Percentiles rank a stretch among this genome's conserved stretches.
phyloP scores from a whole-genome alignment of 768 basidiomycete genomes.

The Trichaptum fuscoviolaceum region DNA sequence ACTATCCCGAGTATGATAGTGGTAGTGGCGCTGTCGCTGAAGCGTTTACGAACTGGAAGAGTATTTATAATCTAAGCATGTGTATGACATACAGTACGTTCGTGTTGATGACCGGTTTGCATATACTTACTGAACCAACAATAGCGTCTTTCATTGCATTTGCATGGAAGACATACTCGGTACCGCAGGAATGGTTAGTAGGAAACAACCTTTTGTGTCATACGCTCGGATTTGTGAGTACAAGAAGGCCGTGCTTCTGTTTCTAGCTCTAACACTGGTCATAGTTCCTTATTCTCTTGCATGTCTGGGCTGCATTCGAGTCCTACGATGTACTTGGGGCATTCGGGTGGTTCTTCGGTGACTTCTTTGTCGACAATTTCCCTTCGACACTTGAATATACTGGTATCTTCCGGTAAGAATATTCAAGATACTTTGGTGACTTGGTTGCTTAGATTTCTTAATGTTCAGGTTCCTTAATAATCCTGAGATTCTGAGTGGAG shows the following conservation, averaged over 20 bases:
- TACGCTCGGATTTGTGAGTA: conserved; percentile 76
- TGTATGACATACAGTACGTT: conserved; percentile 88
- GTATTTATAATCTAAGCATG: conserved; percentile 85
- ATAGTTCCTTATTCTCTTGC: conserved; percentile 78
- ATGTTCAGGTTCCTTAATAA: conserved; percentile 77
- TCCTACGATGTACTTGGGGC: conserved; percentile 91
- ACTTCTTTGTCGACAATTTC: conserved; percentile 94
- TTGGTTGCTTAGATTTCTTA: neutral
- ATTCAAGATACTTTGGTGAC: neutral
- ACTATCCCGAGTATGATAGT: conserved; percentile 69
- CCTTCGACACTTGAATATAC: conserved; percentile 89
- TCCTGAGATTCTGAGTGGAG: conserved; percentile 93
- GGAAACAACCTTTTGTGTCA: conserved; percentile 85
- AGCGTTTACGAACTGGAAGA: conserved; percentile 95
- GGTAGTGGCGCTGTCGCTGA: conserved; percentile 81
- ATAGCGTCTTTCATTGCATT: conserved; percentile 81
- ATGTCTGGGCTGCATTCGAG: conserved; percentile 87
- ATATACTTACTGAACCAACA: neutral
- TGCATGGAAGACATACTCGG: conserved; percentile 85
- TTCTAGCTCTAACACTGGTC: conserved; percentile 5
- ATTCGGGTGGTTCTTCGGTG: conserved; percentile 99
- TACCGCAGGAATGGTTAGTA: conserved; percentile 81
- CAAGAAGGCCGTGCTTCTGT: conserved; percentile 4
- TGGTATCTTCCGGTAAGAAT: conserved; percentile 83
- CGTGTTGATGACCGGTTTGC: neutral